Base-by-base conservation (phyloP, 2,329 filamentous ascomycete species). In the Nannizziopsis barbatae region DNA sequence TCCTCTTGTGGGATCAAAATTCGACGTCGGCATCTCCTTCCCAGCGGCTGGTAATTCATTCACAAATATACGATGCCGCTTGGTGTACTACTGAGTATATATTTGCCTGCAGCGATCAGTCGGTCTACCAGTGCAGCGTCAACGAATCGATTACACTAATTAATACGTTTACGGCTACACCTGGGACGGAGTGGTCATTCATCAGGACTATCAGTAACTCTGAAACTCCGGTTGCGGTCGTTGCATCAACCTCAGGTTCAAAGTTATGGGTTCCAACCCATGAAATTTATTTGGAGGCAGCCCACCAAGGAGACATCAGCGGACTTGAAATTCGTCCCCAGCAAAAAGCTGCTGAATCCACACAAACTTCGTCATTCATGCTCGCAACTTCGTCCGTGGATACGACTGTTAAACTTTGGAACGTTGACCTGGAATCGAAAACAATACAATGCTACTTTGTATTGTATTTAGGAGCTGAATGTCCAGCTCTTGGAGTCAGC, bases 351-450 rank as follows among this genome's bases (percentile, higher is more conserved):
- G 53, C 53, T 14, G 56, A 62, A 43, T 37, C 49, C 22, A 52
- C 55, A 36, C 49, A 51, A 30, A 59, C 53, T 37, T 56, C 56
- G n/a, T 47, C 55, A 1, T 56, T 68, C 17, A 53, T 62, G n/a
- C 60, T 73, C 39, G 69, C 68, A 5, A 70, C 69, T 11, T 68
- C 67, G 4, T 71, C 70, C 3, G 62, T 66, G 39, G 70, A 73
- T 50, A 64, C 68, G 35, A 69, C 63, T 7, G 61, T 71, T 46
- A 69, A 69, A 49, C 53, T 72, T 11, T 74, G 70, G 71, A 58
- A 66, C 35, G 56, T 69, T 42, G 58, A 71, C 50, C 46, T 70
- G 38, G 58, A 66, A 12, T 55, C 56, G 12, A 65, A 62, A 51
- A 60, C 62, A 39, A 61, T 67, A 45, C 56, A 61, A 14, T 63